Evolutionary conservation across 768 basidiomycete species (phyloP), one percentile per base, ranked within the genome.

Genomic region (Russula abietina): DNA sequence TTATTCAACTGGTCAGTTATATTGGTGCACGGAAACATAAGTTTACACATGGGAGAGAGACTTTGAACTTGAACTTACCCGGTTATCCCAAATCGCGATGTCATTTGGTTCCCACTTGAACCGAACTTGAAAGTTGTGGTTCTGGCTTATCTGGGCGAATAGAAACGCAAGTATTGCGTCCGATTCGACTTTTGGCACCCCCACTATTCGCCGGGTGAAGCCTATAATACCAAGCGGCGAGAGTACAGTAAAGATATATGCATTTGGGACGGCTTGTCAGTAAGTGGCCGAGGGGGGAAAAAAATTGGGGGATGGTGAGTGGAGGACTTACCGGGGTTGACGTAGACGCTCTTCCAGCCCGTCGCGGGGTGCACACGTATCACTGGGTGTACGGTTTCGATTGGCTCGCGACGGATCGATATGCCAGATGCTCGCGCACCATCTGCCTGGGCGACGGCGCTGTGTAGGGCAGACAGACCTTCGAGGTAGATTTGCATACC

Each of bases 11-110:
- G n/a, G 10, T 45, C n/a, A 1, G 7, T 54, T 17, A 16, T 30
- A 53, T 33, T 30, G 16, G 16, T 50, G 17, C 24, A 17, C 2
- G 38, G 38, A 39, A 16, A 39, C 38, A 39, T 39, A 36, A 14
- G 36, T 36, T 36, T 14, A 39, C 24, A 28, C 28, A 28, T 12
- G 49, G 19, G 9, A 11, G n/a, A 22, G 32, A 33, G 22, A 30
- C 10, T 33, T 33, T 10, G 4, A 12, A 36, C 33, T 36, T 36
- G 33, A 22, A 71, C 80, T 43, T 65, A 88, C 88, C 72, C 90
- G 79, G 73, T 92, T 92, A 69, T 93, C 89, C 91, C 91, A 93
- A 71, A 92, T 78, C n/a, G 89, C 90, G 57, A 92, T 76, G 46
- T 87, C 86, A 70, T 90, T 84, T 41, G 78, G 75, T 70, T 87